Conservation (phyloP, 1,284 basidiomycete genomes). For the Afroboletus lepidellus region DNA sequence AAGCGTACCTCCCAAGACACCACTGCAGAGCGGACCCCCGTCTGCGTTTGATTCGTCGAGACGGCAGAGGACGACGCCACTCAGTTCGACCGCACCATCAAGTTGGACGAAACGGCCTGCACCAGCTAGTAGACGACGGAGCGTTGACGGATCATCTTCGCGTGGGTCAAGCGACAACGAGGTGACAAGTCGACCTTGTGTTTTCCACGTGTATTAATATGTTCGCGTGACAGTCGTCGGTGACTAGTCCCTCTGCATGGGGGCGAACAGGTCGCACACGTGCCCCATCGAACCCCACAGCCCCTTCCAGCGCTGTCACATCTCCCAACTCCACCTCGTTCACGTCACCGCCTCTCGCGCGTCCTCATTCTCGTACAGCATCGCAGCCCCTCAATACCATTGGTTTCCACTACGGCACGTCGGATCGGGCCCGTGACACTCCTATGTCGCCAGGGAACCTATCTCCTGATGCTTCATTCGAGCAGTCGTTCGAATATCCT, state of each 20-base stretch:
- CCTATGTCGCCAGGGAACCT: constrained; percentile 33
- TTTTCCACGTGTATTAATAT: constrained; percentile 6
- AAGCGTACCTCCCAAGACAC: constrained; percentile 47
- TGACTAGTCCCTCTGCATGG: constrained; percentile 42
- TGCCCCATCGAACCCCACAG: constrained; percentile 65
- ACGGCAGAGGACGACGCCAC: constrained; percentile 62
- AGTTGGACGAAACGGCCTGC: constrained; percentile 69
- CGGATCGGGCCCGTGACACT: constrained; percentile 31
- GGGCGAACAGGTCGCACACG: constrained; percentile 48
- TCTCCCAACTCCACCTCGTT: constrained; percentile 35
- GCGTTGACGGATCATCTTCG: constrained; percentile 56
- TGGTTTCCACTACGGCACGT: constrained; percentile 34
- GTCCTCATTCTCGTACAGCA: constrained; percentile 60
- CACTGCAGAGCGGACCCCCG: constrained; percentile 34
- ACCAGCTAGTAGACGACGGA: constrained; percentile 61
- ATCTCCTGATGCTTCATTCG: constrained; percentile 42
- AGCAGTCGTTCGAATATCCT: constrained; percentile 39
- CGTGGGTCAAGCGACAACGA: constrained; percentile 62
- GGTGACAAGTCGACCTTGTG: constrained; percentile 36
- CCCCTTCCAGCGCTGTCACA: constrained; percentile 41
- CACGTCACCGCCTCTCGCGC: constrained; percentile 43
- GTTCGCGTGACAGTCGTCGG: constrained; percentile 23
- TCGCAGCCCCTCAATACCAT: constrained; percentile 45
- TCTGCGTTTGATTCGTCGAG: constrained; percentile 64
- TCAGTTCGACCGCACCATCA: constrained; percentile 58